A percentile compares a stretch with the other conserved stretches of the same genome.
Conservation (phyloP, 306 rosid genomes). For the Trifolium subterraneum region DNA sequence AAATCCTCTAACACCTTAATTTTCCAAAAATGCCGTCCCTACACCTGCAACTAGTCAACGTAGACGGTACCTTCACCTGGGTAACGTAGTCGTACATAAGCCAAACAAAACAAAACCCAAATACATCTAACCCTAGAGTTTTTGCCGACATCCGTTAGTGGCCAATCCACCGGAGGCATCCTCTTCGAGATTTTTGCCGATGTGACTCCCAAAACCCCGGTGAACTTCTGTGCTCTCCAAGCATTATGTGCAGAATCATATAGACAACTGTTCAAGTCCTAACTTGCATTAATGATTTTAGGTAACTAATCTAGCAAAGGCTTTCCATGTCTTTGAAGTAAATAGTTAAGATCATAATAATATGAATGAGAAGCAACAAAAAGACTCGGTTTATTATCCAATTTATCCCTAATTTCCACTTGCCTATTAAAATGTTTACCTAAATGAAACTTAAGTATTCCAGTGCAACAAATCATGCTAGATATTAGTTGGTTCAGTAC, state of each 20-base stretch:
- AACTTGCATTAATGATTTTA: constrained; percentile 6
- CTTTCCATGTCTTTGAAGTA: constrained; percentile 15
- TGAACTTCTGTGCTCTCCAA: no score
- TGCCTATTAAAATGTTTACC: constrained; percentile 21
- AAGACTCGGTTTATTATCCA: constrained; percentile 3
- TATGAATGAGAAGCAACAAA: constrained; percentile 19
- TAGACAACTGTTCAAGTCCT: constrained; percentile 8
- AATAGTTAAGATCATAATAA: constrained; percentile 17
- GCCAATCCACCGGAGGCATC: no score
- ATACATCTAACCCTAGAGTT: no score
- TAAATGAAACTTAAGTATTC: constrained; percentile 22
- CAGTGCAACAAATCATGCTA: constrained; percentile 37
- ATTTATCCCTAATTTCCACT: constrained; percentile 15
- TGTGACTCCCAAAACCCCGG: no score
- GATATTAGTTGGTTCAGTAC: constrained; percentile 47
- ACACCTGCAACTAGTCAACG: no score
- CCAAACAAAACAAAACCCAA: no score
- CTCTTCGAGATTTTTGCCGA: no score
- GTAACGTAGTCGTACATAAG: no score
- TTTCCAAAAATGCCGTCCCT: no score
- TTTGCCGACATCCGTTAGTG: no score
- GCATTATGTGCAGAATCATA: constrained; percentile 8
- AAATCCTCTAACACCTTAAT: no score
- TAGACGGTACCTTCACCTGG: no score
- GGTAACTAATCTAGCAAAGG: constrained; percentile 10